Evolutionary conservation across 805 yeast species (phyloP).

Genomic region (Yarrowia bubula): DNA sequence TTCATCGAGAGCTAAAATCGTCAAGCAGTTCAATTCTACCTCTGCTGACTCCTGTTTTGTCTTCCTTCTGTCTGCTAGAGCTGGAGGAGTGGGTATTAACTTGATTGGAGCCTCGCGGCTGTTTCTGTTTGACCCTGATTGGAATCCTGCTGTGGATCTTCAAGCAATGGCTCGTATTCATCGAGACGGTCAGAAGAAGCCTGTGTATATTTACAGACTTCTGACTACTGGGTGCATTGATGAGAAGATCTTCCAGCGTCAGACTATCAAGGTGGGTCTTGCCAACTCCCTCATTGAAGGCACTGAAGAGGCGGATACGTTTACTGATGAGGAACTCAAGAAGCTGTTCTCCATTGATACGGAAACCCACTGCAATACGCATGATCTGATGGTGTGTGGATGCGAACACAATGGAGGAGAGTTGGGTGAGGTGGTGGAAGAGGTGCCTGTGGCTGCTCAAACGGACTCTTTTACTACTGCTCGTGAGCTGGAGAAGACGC

Average conservation of each 20-base stretch:
- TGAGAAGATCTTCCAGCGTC: conserved; percentile 91
- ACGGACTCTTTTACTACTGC: conserved; percentile 16
- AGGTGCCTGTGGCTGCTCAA: background rate
- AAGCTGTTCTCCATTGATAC: conserved; percentile 65
- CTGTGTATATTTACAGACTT: conserved; percentile 77
- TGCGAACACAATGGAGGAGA: conserved; percentile 5
- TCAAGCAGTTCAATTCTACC: conserved; percentile 62
- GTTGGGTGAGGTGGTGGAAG: background rate
- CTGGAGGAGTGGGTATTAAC: conserved; percentile 93
- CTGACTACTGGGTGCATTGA: conserved; percentile 88
- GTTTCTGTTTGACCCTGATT: conserved; percentile 85
- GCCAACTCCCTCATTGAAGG: conserved; percentile 66
- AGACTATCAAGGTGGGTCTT: conserved; percentile 74
- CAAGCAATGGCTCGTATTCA: conserved; percentile 97
- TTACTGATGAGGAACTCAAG: conserved; percentile 63
- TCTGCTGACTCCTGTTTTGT: conserved; percentile 48
- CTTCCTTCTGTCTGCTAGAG: conserved; percentile 78
- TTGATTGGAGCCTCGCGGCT: conserved; percentile 86
- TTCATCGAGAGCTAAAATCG: conserved; percentile 61
- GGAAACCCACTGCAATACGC: conserved; percentile 60
- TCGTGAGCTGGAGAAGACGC: background rate
- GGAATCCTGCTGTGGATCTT: conserved; percentile 92
- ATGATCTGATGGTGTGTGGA: conserved; percentile 57
- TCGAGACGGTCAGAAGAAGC: conserved; percentile 83
- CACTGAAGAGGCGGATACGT: conserved; percentile 49